phyloP scores from a whole-genome alignment of 768 basidiomycete species.

The Trametopsis cervina region DNA sequence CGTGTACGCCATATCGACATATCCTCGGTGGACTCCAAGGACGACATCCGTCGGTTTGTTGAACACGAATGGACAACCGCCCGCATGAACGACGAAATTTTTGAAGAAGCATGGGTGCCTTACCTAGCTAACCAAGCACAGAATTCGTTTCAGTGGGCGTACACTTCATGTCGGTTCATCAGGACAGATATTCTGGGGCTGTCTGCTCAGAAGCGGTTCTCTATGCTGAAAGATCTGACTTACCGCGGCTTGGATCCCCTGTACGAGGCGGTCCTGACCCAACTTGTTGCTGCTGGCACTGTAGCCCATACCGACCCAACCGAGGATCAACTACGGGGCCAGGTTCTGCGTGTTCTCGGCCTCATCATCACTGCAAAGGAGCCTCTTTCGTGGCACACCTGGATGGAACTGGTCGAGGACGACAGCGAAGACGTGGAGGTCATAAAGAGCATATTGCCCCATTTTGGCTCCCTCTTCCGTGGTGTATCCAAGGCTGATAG shows the following conservation, averaged over 20 bases:
- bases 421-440: no score
- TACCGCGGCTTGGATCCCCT: constrained; percentile 1
- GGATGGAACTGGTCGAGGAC: no score
- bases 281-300: neutral
- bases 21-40: neutral
- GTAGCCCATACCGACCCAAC: neutral
- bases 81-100: neutral
- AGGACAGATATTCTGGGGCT: neutral
- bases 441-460: no score
- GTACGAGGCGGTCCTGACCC: neutral
- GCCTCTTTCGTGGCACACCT: no score
- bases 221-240: no score
- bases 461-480: no score
- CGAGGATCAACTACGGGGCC: no score
- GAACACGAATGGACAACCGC: neutral
- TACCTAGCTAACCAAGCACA: neutral
- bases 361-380: no score
- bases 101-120: neutral
- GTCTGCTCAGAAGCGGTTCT: neutral
- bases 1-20: neutral
- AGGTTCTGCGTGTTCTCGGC: no score
- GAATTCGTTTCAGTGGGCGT: no score
- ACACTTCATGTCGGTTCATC: constrained; percentile 1
- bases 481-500: no score
- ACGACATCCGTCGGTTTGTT: constrained; percentile 1